Conservation (phyloP, 1,284 basidiomycete genomes). For the Paramarasmius palmivorus region DNA sequence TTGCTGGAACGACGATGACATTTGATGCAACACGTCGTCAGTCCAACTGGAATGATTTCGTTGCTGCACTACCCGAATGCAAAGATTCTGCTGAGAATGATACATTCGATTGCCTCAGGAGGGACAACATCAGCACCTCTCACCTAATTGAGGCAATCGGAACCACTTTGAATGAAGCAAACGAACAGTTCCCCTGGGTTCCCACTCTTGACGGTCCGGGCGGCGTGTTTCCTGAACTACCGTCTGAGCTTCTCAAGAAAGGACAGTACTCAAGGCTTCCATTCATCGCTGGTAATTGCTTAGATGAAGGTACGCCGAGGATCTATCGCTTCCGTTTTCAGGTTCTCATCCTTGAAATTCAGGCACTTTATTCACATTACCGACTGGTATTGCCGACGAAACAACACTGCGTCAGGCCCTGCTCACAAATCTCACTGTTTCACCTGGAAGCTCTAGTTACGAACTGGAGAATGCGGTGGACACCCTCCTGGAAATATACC, state of each 20-base stretch:
- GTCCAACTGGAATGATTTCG: slow-evolving; percentile 41
- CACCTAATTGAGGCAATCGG: slow-evolving; percentile 35
- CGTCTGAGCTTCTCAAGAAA: slow-evolving; percentile 32
- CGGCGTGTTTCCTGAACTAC: slow-evolving; percentile 41
- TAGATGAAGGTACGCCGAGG: slow-evolving; percentile 43
- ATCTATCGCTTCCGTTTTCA: no score
- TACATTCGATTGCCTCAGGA: slow-evolving; percentile 40
- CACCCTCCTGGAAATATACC: slow-evolving; percentile 25
- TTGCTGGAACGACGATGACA: slow-evolving; percentile 26
- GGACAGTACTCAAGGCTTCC: slow-evolving; percentile 40
- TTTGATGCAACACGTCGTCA: slow-evolving; percentile 33
- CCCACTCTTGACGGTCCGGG: slow-evolving; percentile 42
- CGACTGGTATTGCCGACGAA: background rate
- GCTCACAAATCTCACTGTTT: slow-evolving; percentile 30
- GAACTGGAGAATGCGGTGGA: background rate
- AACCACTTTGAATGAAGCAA: slow-evolving; percentile 21
- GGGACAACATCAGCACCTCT: slow-evolving; percentile 34
- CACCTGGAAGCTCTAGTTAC: slow-evolving; percentile 28
- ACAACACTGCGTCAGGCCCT: slow-evolving; percentile 24
- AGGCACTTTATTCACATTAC: background rate
- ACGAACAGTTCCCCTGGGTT: slow-evolving; percentile 34
- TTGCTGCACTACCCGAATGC: slow-evolving; percentile 36
- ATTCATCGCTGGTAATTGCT: slow-evolving; percentile 46
- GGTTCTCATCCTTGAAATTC: background rate
- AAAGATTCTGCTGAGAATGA: slow-evolving; percentile 10